Percentiles rank a stretch among this genome's conserved stretches.
Evolutionary conservation across 1,284 basidiomycete genomes (phyloP).

Genomic region (Inonotus hispidus): DNA sequence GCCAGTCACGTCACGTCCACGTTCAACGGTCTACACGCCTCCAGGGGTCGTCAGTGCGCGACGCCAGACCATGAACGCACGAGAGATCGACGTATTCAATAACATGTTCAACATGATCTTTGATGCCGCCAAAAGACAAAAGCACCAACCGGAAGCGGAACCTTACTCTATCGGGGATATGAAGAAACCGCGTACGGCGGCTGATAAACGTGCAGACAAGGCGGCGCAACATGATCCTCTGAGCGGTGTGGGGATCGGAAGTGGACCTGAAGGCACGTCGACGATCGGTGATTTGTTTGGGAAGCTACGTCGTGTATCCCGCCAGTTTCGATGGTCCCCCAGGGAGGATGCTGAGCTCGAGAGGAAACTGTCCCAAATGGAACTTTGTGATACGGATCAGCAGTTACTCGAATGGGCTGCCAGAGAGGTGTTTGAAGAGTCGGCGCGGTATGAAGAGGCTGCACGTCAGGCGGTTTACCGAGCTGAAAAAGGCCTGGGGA

Average conservation of each 20-base stretch:
- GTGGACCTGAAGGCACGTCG: slow-evolving; percentile 16
- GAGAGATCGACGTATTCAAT: slow-evolving; percentile 59
- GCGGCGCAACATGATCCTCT: slow-evolving; percentile 17
- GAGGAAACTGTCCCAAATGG: slow-evolving; percentile 70
- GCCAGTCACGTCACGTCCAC: slow-evolving; percentile 12
- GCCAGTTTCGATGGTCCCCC: slow-evolving; percentile 44
- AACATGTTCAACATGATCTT: slow-evolving; percentile 73
- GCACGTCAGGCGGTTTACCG: slow-evolving; percentile 35
- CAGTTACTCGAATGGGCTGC: slow-evolving; percentile 75
- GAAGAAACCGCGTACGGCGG: slow-evolving; percentile 5
- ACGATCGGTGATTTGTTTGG: slow-evolving; percentile 38
- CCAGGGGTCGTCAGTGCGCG: slow-evolving; percentile 27
- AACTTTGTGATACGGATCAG: slow-evolving; percentile 61
- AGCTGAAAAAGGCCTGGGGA: slow-evolving; percentile 16
- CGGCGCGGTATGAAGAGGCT: slow-evolving; percentile 42
- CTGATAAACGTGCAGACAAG: slow-evolving; percentile 20
- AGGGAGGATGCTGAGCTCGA: slow-evolving; percentile 53
- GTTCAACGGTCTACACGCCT: slow-evolving; percentile 12
- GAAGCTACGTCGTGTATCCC: slow-evolving; percentile 45
- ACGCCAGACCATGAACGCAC: slow-evolving; percentile 59
- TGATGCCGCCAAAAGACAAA: slow-evolving; percentile 40
- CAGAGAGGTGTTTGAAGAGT: slow-evolving; percentile 62
- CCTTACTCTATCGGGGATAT: background rate
- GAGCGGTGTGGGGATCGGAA: slow-evolving; percentile 25
- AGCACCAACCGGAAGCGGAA: slow-evolving; percentile 12